Evolutionary conservation across 306 rosid genomes (phyloP), one percentile per base, ranked within the genome.

Genomic region (Abrus pulchellus): DNA sequence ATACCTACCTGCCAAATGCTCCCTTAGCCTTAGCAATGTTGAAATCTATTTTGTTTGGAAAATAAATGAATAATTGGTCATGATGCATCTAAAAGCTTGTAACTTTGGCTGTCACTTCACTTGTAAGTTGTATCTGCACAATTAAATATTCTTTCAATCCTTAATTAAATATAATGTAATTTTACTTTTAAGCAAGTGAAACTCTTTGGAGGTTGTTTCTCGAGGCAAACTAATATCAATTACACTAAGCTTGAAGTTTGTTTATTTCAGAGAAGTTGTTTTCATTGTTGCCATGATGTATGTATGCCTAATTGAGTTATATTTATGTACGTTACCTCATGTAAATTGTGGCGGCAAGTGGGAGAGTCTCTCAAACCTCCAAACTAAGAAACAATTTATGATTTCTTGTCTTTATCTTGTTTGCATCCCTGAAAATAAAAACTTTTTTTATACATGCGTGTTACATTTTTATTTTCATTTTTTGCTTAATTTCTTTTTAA

Each of bases 311-410:
- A 83, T 75, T 80, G 45, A 40, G 34, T 61, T 79, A 53, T 81
- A 68, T 83, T 66, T 85, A 45, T 85, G 60, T 45, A 96, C 97
- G 99, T 96, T 83, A 96, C 98, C 82, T 88, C 97, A 50, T 92
- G 94, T 84, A 96, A 96, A 89, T 81, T 93, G 88, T 96, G 99
- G 98, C 90, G 94, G 83, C 97, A 93, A 92, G 99, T 96, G 87
- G 99, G 99, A 81, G 99, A 90, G 82, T 90, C 98, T 78, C 93
- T 96, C 88, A 96, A 85, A 84, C 99, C 99, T 78, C 99, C 99
- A 43, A 96, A 93, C 98, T 96, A 92, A 85, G 98, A 74, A 77
- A 36, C 76, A 36, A 36, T 1, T 36, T 36, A 36, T 36, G 40
- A 1, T 36, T 36, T 36, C 40, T 36, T 36, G 40, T 36, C 40